Evolutionary conservation across 139 green algal genomes (phyloP).

Genomic region (Chlorokybus atmophyticus): DNA sequence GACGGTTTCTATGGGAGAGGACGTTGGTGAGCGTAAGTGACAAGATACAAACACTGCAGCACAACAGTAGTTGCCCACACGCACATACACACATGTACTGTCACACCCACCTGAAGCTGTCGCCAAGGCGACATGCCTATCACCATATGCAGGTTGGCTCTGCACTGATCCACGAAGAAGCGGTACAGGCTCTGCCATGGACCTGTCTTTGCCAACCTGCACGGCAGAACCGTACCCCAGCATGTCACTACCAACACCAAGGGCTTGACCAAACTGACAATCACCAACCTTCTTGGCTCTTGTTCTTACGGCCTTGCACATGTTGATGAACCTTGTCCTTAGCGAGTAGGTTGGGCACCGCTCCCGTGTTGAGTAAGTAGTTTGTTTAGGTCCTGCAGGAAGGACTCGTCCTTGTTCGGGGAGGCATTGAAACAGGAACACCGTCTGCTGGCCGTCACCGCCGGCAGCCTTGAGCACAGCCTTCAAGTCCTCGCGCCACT

Average conservation of each 20-base stretch:
- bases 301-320: slow-evolving; percentile 31
- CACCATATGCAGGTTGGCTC: slow-evolving; percentile 39
- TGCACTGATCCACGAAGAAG: slow-evolving; percentile 42
- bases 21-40: no score
- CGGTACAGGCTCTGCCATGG: slow-evolving; percentile 18
- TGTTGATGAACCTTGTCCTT: slow-evolving; percentile 12
- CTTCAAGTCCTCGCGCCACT: slow-evolving; percentile 58
- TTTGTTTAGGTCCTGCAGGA: slow-evolving; percentile 69
- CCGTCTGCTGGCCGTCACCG: slow-evolving; percentile 40
- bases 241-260: no score
- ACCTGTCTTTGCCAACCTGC: no score
- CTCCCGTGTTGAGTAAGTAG: slow-evolving; percentile 60
- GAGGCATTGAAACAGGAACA: slow-evolving; percentile 65
- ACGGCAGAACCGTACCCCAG: no score
- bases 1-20: slow-evolving; percentile 15
- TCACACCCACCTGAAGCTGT: no score
- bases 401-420: slow-evolving; percentile 55
- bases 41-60: no score
- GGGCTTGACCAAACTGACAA: no score
- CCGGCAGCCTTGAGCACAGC: slow-evolving; percentile 44
- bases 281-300: slow-evolving; percentile 46
- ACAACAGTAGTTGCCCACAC: no score
- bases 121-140: slow-evolving; percentile 27
- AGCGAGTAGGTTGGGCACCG: slow-evolving; percentile 34
- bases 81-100: no score